Conservation (phyloP, 2,329 filamentous ascomycete species). For the Fusarium dimerum region DNA sequence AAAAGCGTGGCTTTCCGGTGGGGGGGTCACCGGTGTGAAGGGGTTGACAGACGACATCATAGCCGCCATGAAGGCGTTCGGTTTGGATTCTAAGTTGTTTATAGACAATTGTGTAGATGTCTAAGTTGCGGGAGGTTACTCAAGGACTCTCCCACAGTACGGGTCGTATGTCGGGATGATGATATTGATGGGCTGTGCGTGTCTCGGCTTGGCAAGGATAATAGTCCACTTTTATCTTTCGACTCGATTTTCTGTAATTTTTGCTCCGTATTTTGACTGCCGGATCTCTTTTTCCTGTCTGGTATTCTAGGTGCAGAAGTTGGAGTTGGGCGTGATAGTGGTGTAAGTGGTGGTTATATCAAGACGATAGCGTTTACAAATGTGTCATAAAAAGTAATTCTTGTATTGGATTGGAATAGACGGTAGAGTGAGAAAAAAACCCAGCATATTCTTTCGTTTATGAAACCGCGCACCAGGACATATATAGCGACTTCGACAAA, state of each 20-base stretch:
- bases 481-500: constrained; percentile 26
- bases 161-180: constrained; percentile 14
- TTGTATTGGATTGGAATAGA: constrained; percentile 15
- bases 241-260: constrained; percentile 4
- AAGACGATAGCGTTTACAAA: neutral
- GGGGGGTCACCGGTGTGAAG: constrained; percentile 31
- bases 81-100: constrained; percentile 11
- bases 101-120: constrained; percentile 19
- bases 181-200: constrained; percentile 1
- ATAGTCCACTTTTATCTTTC: constrained; percentile 17
- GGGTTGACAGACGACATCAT: constrained; percentile 35
- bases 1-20: constrained; percentile 31
- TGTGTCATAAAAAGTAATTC: neutral
- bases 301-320: constrained; percentile 6
- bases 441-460: constrained; percentile 7
- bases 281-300: constrained; percentile 1
- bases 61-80: constrained; percentile 29
- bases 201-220: constrained; percentile 12
- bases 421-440: constrained; percentile 15
- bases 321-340: constrained; percentile 8
- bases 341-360: constrained; percentile 20
- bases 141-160: constrained; percentile 11
- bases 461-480: constrained; percentile 26
- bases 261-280: neutral
- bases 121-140: constrained; percentile 4